Conservation (phyloP, 2,329 filamentous ascomycete genomes). For the Proliferodiscus dingleyae region DNA sequence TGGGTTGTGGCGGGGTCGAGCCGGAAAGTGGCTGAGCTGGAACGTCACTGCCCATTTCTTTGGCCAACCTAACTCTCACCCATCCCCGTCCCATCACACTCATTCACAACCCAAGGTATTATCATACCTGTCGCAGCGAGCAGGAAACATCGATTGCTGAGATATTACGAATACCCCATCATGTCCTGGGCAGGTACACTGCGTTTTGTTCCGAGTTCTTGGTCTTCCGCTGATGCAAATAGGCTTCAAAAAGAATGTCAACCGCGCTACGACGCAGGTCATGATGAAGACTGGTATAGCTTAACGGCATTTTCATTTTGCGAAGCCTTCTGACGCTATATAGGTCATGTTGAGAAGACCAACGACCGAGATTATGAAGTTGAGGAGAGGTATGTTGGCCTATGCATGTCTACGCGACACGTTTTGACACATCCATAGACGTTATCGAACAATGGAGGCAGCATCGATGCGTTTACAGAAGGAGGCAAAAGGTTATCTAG, state of each 20-base stretch:
- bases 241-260: slow-evolving; percentile 96
- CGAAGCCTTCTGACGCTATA: slow-evolving; percentile 2
- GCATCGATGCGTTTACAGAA: slow-evolving; percentile 90
- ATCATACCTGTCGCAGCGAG: background rate
- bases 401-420: background rate
- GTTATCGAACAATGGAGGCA: slow-evolving; percentile 95
- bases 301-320: background rate
- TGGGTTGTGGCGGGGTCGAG: slow-evolving; percentile 8
- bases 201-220: background rate
- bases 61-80: background rate
- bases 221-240: slow-evolving; percentile 24
- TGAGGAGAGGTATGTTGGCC: slow-evolving; percentile 67
- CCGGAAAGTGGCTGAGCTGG: background rate
- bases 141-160: background rate
- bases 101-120: background rate
- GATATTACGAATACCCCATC: slow-evolving; percentile 22
- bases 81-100: background rate
- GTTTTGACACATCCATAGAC: slow-evolving; percentile 44
- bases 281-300: slow-evolving; percentile 95
- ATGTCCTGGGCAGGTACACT: slow-evolving; percentile 46
- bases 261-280: slow-evolving; percentile 97
- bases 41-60: background rate
- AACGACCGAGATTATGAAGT: slow-evolving; percentile 99
- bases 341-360: slow-evolving; percentile 94
- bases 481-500: slow-evolving; percentile 95